Evolutionary conservation across 2,329 filamentous ascomycete species (phyloP).

Genomic region (Bertia moriformis): DNA sequence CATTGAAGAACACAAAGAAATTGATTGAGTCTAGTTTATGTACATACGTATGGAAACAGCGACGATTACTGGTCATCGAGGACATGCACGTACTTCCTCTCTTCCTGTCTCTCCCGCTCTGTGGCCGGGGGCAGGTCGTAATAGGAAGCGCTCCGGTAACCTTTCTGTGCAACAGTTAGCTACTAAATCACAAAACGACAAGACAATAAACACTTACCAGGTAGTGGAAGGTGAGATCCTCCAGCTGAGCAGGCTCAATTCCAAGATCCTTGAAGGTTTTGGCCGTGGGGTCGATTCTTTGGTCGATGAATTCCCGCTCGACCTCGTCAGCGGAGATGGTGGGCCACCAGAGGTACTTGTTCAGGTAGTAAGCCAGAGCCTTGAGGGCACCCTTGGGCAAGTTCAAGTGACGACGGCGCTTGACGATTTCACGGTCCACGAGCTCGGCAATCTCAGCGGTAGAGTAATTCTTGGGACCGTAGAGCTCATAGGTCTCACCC

Average conservation of each 20-base stretch:
- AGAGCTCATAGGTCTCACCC: slow-evolving; percentile 84
- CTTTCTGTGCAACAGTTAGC: slow-evolving; percentile 45
- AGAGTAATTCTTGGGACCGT: slow-evolving; percentile 83
- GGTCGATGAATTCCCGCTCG: slow-evolving; percentile 84
- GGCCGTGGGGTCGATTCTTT: slow-evolving; percentile 74
- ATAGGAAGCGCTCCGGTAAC: slow-evolving; percentile 73
- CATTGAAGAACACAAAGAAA: not conserved
- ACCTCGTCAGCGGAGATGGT: slow-evolving; percentile 71
- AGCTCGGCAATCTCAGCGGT: slow-evolving; percentile 74
- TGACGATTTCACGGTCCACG: slow-evolving; percentile 84
- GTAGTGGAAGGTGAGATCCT: slow-evolving; percentile 82
- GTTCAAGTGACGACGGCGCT: slow-evolving; percentile 81
- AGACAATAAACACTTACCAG: slow-evolving; percentile 46
- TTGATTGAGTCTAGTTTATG: slow-evolving; percentile 1
- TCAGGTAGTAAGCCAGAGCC: slow-evolving; percentile 59
- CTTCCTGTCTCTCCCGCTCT: slow-evolving; percentile 83
- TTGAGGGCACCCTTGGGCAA: slow-evolving; percentile 69
- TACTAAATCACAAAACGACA: slow-evolving; percentile 13
- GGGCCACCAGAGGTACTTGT: slow-evolving; percentile 80
- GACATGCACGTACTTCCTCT: slow-evolving; percentile 94
- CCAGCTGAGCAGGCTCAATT: slow-evolving; percentile 77
- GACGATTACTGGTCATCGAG: slow-evolving; percentile 61
- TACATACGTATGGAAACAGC: not conserved
- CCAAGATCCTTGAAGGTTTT: slow-evolving; percentile 93
- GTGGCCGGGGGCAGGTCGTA: slow-evolving; percentile 91